Evolutionary conservation across 148 eudicot species (phyloP).

Genomic region (Chenopodium album): DNA sequence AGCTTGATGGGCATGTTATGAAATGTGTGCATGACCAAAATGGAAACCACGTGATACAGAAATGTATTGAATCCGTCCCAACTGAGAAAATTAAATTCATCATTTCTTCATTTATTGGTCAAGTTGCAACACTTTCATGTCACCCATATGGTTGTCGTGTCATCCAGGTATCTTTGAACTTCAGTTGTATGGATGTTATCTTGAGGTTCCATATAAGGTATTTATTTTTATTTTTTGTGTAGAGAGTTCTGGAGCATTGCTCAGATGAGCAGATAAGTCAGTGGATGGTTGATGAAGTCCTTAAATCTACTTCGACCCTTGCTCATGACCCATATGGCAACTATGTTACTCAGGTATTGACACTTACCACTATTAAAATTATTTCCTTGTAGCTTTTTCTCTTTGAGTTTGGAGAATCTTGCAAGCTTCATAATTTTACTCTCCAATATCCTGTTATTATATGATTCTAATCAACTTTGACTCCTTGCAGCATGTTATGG

Average conservation of each 20-base stretch:
- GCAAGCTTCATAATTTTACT: neutral
- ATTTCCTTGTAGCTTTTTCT: neutral
- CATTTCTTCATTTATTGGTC: conserved; percentile 57
- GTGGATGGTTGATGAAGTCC: conserved; percentile 67
- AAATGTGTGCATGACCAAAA: conserved; percentile 91
- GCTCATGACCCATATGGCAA: conserved; percentile 89
- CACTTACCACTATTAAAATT: neutral
- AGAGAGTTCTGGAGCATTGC: conserved; percentile 91
- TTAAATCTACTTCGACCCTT: conserved; percentile 65
- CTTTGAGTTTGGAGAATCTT: neutral
- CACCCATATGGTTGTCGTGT: conserved; percentile 99
- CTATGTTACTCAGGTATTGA: conserved; percentile 75
- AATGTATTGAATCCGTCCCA: conserved; percentile 82
- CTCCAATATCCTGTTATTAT: neutral
- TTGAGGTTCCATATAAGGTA: neutral
- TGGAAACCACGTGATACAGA: conserved; percentile 92
- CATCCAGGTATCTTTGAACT: conserved; percentile 59
- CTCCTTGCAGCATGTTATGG: conserved; percentile 71
- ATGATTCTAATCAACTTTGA: neutral
- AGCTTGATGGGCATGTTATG: conserved; percentile 80
- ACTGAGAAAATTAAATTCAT: conserved; percentile 61
- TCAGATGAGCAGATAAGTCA: conserved; percentile 51
- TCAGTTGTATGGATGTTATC: neutral
- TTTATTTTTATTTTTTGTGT: neutral
- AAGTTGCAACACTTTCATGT: conserved; percentile 69